Percentiles rank a stretch among this genome's conserved stretches.
Evolutionary conservation across 2,329 filamentous ascomycete genomes (phyloP).

Genomic region (Colletotrichum endophyticum): DNA sequence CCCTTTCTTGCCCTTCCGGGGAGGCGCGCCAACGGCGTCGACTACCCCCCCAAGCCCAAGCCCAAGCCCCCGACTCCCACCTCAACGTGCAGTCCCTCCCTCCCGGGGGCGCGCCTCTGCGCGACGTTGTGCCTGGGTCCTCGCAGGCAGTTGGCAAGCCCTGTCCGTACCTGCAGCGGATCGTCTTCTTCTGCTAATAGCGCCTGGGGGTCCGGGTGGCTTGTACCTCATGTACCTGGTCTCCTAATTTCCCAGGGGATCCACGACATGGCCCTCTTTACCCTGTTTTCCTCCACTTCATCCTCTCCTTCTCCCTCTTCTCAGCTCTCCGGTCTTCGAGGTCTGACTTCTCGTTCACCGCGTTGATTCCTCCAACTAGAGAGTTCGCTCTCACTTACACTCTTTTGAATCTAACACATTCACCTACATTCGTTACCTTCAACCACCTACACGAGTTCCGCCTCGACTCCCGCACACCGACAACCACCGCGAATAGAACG

Average conservation of each 20-base stretch:
- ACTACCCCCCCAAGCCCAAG: neutral
- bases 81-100: neutral
- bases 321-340: constrained; percentile 10
- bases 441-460: neutral
- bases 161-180: constrained; percentile 16
- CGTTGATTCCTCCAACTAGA: constrained; percentile 22
- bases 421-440: constrained; percentile 16
- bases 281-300: constrained; percentile 20
- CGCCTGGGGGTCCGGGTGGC: constrained; percentile 9
- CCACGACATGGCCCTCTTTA: constrained; percentile 20
- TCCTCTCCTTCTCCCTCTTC: constrained; percentile 19
- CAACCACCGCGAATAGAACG: neutral
- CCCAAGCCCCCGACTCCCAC: neutral
- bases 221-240: constrained; percentile 4
- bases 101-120: neutral
- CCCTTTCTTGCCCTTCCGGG: constrained; percentile 13
- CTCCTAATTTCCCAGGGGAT: constrained; percentile 19
- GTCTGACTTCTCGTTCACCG: constrained; percentile 16
- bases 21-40: constrained; percentile 3
- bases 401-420: constrained; percentile 19
- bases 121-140: neutral
- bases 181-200: constrained; percentile 13
- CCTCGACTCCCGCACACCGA: constrained; percentile 1
- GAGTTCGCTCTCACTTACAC: constrained; percentile 22
- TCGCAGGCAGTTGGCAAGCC: neutral